Evolutionary conservation across 1,284 basidiomycete species (phyloP).

Genomic region (Microbotryum intermedium): DNA sequence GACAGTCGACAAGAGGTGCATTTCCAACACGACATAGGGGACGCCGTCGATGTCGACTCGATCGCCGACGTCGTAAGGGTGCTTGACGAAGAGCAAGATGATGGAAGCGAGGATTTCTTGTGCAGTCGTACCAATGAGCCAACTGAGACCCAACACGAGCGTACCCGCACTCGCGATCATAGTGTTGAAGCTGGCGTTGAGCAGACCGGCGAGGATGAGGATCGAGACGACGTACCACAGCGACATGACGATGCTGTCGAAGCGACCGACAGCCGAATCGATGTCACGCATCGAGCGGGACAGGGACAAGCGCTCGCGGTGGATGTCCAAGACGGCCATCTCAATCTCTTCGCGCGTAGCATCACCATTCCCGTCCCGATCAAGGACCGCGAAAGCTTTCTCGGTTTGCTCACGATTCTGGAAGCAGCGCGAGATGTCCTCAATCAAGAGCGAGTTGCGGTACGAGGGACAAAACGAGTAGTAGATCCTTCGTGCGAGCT

Average conservation of each 20-base stretch:
- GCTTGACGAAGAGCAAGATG: slow-evolving; percentile 60
- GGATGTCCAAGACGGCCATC: slow-evolving; percentile 67
- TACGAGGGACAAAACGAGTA: slow-evolving; percentile 71
- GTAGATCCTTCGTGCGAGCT: slow-evolving; percentile 74
- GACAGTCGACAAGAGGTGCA: slow-evolving; percentile 60
- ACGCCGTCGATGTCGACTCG: slow-evolving; percentile 48
- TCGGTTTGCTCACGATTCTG: slow-evolving; percentile 57
- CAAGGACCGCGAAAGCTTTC: slow-evolving; percentile 64
- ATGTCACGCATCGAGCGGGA: slow-evolving; percentile 83
- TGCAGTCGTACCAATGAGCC: slow-evolving; percentile 48
- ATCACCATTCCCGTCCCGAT: slow-evolving; percentile 75
- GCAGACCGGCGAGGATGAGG: slow-evolving; percentile 34
- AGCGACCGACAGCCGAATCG: slow-evolving; percentile 68
- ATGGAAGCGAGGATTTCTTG: slow-evolving; percentile 31
- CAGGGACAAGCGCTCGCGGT: slow-evolving; percentile 74
- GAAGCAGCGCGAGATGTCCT: slow-evolving; percentile 69
- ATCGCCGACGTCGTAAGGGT: slow-evolving; percentile 74
- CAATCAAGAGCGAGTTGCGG: slow-evolving; percentile 53
- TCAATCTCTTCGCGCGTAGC: slow-evolving; percentile 65
- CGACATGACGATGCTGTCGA: slow-evolving; percentile 36
- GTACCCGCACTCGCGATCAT: slow-evolving; percentile 33
- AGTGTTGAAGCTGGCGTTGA: slow-evolving; percentile 34
- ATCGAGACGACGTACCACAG: slow-evolving; percentile 34
- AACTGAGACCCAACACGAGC: slow-evolving; percentile 34
- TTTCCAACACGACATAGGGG: slow-evolving; percentile 71